Conservation (phyloP, 441 rosid genomes). For the Iberis amara region DNA sequence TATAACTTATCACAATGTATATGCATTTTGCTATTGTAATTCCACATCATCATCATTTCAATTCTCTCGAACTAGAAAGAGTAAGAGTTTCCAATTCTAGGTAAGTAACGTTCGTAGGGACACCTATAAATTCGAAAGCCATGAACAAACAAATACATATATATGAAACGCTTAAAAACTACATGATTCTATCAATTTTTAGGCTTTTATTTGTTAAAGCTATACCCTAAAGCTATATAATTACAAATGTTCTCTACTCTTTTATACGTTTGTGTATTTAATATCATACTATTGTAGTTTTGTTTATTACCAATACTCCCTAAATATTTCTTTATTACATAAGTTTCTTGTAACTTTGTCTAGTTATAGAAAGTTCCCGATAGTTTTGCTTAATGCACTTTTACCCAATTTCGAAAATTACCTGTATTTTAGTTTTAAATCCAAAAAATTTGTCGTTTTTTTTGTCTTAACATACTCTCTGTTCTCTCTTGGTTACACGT, state of each 20-base stretch:
- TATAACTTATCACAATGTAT: background rate
- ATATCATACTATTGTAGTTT: no score
- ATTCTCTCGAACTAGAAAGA: background rate
- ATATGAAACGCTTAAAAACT: no score
- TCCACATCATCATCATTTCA: background rate
- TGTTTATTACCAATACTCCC: no score
- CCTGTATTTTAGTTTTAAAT: no score
- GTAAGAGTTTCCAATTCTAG: background rate
- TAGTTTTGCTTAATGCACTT: no score
- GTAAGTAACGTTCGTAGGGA: constrained; percentile 6
- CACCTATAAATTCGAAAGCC: constrained; percentile 21
- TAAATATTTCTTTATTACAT: no score
- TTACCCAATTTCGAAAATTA: no score
- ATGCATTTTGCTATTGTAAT: constrained; percentile 5
- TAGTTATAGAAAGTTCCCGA: no score
- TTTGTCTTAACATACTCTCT: background rate
- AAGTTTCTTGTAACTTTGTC: no score
- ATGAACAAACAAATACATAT: constrained; percentile 22
- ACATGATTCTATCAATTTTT: constrained; percentile 12
- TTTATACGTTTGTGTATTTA: no score
- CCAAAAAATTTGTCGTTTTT: constrained; percentile 19
- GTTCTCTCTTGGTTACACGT: background rate
- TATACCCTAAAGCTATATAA: no score
- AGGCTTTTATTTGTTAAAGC: background rate
- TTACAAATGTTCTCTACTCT: no score